Evolutionary conservation across 768 basidiomycete species (phyloP).

Genomic region (Clitopilus passeckerianus): DNA sequence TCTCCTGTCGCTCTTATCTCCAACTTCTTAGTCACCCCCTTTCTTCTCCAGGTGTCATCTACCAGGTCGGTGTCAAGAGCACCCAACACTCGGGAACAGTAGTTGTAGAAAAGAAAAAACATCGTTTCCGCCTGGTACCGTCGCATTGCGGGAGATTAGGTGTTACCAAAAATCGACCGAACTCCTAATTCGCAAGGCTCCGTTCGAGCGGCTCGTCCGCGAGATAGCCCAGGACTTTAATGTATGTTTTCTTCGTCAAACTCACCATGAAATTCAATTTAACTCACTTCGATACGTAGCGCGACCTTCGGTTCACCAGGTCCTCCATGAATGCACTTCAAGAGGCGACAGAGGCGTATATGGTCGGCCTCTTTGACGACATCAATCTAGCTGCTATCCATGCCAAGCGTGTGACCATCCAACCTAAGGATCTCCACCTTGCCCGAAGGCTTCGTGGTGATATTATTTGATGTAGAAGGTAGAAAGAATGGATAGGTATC

Average conservation of each 20-base stretch:
- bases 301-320: constrained; percentile 12
- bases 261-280: no score
- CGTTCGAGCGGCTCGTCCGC: constrained; percentile 18
- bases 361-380: constrained; percentile 15
- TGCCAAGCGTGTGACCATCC: constrained; percentile 17
- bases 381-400: constrained; percentile 16
- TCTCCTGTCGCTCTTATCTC: no score
- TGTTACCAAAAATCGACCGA: constrained; percentile 17
- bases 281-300: constrained; percentile 1
- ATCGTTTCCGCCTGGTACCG: constrained; percentile 11
- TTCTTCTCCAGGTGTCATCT: no score
- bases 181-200: constrained; percentile 14
- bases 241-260: constrained; percentile 2
- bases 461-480: background rate
- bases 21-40: no score
- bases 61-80: no score
- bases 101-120: background rate
- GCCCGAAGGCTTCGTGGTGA: constrained; percentile 12
- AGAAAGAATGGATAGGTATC: no score
- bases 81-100: no score
- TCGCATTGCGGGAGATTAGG: constrained; percentile 17
- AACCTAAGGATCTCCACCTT: constrained; percentile 12
- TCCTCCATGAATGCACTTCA: constrained; percentile 15
- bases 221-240: constrained; percentile 16
- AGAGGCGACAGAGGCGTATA: constrained; percentile 16